Conservation (phyloP, 1,284 basidiomycete genomes). For the Anthracocystis setariae region DNA sequence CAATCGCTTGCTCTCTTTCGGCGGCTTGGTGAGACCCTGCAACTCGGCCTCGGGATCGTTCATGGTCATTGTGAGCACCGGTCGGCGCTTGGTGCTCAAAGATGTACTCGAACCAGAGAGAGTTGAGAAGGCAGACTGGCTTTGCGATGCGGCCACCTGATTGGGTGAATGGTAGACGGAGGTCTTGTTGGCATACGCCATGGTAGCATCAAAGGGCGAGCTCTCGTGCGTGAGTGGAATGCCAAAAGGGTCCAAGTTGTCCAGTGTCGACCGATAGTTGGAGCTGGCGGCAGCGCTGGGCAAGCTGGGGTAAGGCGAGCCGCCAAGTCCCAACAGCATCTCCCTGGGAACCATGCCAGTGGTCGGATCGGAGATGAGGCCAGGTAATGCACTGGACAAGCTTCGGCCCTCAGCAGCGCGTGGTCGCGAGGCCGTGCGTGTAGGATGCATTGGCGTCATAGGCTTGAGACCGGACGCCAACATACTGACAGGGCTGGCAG, state of each 20-base stretch:
- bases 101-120: constrained; percentile 9
- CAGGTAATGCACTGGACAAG: not conserved
- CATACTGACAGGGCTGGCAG: constrained; percentile 3
- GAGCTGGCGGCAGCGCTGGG: constrained; percentile 11
- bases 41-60: constrained; percentile 54
- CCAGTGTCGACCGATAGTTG: constrained; percentile 5
- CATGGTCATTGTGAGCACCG: constrained; percentile 59
- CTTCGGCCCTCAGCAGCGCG: not conserved
- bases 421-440: constrained; percentile 6
- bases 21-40: constrained; percentile 54
- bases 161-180: constrained; percentile 41
- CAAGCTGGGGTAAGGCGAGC: constrained; percentile 51
- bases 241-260: constrained; percentile 48
- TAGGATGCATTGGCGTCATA: constrained; percentile 26
- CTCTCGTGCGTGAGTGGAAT: constrained; percentile 44
- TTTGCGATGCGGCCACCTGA: constrained; percentile 38
- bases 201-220: constrained; percentile 48
- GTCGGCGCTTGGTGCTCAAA: constrained; percentile 20
- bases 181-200: constrained; percentile 48
- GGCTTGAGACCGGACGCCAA: constrained; percentile 21
- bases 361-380: constrained; percentile 18
- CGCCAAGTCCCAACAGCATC: constrained; percentile 57
- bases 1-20: constrained; percentile 36
- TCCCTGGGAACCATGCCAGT: constrained; percentile 36
- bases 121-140: constrained; percentile 13